Evolutionary conservation across 2,329 filamentous ascomycete genomes (phyloP).

Genomic region (Alternaria arbusti): DNA sequence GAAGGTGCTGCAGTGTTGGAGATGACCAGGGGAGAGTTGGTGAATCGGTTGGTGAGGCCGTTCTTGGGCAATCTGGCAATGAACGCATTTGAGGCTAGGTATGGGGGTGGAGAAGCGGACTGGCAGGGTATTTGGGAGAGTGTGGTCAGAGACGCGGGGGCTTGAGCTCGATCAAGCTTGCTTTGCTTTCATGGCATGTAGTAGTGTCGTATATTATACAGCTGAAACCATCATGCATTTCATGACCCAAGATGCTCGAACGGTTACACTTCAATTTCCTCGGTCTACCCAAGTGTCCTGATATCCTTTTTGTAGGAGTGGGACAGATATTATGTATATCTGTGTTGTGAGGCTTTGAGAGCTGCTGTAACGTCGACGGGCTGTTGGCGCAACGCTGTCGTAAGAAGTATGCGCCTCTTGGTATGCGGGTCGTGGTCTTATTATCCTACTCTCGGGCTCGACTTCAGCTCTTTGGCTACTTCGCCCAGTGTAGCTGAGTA

Average conservation of each 20-base stretch:
- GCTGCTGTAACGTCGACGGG: neutral
- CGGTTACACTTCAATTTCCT: neutral
- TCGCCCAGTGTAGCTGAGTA: neutral
- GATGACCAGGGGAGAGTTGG: constrained; percentile 65
- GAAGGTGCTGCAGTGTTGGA: constrained; percentile 57
- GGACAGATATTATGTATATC: neutral
- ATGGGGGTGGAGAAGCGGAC: constrained; percentile 70
- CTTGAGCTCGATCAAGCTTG: neutral
- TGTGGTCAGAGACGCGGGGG: constrained; percentile 38
- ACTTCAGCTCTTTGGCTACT: neutral
- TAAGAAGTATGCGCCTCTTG: neutral
- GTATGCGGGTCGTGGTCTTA: neutral
- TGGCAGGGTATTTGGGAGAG: constrained; percentile 42
- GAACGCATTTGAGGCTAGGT: constrained; percentile 89
- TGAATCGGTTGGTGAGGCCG: constrained; percentile 79
- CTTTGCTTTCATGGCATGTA: neutral
- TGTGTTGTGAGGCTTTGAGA: neutral
- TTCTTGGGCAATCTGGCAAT: constrained; percentile 95
- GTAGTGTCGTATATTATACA: neutral
- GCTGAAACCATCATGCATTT: neutral
- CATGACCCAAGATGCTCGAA: neutral
- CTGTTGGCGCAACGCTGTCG: neutral
- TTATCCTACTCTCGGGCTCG: neutral
- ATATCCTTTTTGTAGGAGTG: neutral
- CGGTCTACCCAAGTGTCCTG: neutral